These are phyloP conservation scores for Lolium multiflorum DNA, from an alignment of 176 grass and related monocot species.

Conservation along the genomic window DNA sequence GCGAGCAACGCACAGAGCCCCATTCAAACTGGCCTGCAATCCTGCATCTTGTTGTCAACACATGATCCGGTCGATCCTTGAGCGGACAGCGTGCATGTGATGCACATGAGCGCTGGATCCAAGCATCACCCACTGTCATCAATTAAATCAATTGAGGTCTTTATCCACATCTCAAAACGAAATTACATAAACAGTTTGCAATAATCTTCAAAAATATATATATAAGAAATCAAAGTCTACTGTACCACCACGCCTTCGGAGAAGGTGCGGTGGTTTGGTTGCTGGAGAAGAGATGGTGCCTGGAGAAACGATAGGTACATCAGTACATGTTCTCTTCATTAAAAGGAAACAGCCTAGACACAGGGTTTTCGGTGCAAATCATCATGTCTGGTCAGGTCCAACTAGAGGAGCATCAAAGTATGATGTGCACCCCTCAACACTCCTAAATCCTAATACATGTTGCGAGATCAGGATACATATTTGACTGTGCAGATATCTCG, in stretches of 20 bases:
- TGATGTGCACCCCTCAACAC: background rate
- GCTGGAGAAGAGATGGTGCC: conserved; percentile 28
- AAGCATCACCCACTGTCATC: conserved; percentile 36
- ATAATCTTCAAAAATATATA: background rate
- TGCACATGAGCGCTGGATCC: conserved; percentile 61
- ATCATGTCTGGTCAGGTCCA: background rate
- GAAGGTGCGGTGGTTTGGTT: conserved; percentile 31
- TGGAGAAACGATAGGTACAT: conserved; percentile 33
- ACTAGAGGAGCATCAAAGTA: background rate
- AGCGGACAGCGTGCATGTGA: conserved; percentile 58
- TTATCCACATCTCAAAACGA: background rate
- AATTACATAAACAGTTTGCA: background rate
- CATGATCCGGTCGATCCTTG: conserved; percentile 48
- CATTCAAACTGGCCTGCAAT: conserved; percentile 28
- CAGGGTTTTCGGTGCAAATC: background rate
- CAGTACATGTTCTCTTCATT: background rate
- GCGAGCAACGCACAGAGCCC: conserved; percentile 2
- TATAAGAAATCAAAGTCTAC: background rate
- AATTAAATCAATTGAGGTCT: background rate
- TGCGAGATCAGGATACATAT: background rate
- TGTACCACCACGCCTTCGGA: background rate
- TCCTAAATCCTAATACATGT: background rate
- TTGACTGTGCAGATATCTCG: background rate
- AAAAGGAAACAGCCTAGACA: background rate
- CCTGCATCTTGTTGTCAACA: conserved; percentile 42